Conservation (phyloP, 1,139 yeast species). For the Saccharomyces pastorianus region DNA sequence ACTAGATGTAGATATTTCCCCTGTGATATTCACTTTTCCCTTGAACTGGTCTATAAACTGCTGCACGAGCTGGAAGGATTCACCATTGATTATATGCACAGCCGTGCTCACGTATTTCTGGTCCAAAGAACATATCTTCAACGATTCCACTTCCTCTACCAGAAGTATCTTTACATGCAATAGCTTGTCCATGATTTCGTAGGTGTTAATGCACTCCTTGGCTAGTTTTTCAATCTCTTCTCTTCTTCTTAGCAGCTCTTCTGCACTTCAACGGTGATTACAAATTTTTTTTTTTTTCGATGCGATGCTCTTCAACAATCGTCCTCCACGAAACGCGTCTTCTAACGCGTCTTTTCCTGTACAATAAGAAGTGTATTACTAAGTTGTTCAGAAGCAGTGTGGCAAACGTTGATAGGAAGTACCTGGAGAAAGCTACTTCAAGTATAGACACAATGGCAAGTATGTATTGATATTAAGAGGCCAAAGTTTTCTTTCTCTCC, state of each 20-base stretch:
- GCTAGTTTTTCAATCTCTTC: not conserved
- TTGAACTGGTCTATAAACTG: not conserved
- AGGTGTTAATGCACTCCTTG: not conserved
- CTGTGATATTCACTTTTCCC: not conserved
- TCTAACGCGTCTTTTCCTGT: not conserved
- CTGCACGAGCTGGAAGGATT: slow-evolving; percentile 13
- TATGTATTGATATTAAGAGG: slow-evolving; percentile 4
- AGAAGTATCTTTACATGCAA: slow-evolving; percentile 7
- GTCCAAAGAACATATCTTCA: slow-evolving; percentile 5
- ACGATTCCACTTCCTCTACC: slow-evolving; percentile 13
- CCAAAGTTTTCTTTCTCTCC: not conserved
- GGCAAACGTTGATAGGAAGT: not conserved
- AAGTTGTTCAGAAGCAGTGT: not conserved
- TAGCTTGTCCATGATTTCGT: not conserved
- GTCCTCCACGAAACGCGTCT: not conserved
- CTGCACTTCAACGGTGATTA: not conserved
- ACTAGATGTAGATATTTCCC: not conserved
- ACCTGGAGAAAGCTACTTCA: not conserved
- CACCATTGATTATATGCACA: slow-evolving; percentile 19
- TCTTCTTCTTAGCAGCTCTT: not conserved
- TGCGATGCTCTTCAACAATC: not conserved
- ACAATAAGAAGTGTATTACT: not conserved
- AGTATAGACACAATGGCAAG: slow-evolving; percentile 9
- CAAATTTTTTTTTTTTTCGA: not conserved
- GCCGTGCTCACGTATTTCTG: slow-evolving; percentile 9